phyloP scores from a whole-genome alignment of 2,329 filamentous ascomycete genomes.

The Cordyceps javanica region DNA sequence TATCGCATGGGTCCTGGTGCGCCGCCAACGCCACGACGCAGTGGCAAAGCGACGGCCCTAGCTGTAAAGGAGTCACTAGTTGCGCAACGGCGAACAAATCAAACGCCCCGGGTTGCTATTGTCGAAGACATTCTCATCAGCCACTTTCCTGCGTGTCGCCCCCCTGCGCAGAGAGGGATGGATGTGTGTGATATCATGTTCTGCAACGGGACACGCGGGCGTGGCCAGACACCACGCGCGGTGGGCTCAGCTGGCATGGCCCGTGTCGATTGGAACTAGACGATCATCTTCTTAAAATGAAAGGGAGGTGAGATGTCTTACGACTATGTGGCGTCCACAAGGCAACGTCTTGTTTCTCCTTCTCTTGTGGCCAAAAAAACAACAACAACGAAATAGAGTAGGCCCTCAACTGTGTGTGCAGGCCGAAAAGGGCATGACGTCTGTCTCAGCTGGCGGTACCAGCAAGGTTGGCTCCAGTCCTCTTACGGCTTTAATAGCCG shows the following conservation, averaged over 20 bases:
- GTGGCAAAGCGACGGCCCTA: background rate
- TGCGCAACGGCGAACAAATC: background rate
- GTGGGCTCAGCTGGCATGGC: slow-evolving; percentile 5
- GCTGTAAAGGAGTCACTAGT: background rate
- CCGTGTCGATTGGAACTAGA: background rate
- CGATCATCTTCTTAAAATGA: background rate
- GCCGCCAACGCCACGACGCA: background rate
- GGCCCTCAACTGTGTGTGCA: too few relatives aligned
- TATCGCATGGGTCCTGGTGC: background rate
- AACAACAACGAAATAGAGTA: too few relatives aligned
- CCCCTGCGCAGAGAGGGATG: background rate
- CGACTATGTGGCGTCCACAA: background rate
- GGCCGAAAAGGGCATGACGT: background rate
- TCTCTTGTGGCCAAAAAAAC: too few relatives aligned
- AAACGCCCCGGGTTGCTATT: background rate
- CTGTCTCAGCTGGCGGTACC: background rate
- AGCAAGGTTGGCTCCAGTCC: background rate
- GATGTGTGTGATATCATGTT: background rate
- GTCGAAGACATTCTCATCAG: background rate
- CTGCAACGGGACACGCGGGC: too few relatives aligned
- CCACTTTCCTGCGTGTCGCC: background rate
- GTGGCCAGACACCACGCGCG: background rate
- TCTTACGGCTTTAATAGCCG: background rate
- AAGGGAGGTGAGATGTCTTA: too few relatives aligned
- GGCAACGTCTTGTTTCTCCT: background rate